Conservation (phyloP, 2,329 filamentous ascomycete genomes). For the Catunica adiposa region DNA sequence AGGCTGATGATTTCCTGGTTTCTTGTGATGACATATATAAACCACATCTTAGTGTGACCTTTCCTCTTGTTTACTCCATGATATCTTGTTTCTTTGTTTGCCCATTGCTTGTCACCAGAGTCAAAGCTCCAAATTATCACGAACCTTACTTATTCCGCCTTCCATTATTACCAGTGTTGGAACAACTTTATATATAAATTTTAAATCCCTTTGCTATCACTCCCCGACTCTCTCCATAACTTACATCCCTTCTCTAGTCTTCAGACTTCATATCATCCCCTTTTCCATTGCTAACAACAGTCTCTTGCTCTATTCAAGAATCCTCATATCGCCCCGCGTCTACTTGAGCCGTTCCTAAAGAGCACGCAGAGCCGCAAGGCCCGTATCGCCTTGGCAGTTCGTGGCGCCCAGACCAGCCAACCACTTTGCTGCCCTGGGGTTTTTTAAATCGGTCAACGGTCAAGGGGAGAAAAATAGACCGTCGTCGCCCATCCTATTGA, state of each 20-base stretch:
- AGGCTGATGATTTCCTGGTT: too few relatives aligned
- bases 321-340: neutral
- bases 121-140: neutral
- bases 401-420: neutral
- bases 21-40: too few relatives aligned
- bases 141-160: neutral
- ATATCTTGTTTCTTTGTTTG: too few relatives aligned
- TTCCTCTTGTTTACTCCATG: too few relatives aligned
- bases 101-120: too few relatives aligned
- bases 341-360: neutral
- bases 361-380: neutral
- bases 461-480: too few relatives aligned
- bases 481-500: too few relatives aligned
- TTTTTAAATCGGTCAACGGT: too few relatives aligned
- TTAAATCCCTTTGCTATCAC: neutral
- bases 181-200: neutral
- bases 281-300: neutral
- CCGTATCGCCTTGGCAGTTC: neutral
- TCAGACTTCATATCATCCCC: neutral
- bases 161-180: too few relatives aligned
- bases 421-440: neutral
- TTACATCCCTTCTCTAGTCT: neutral
- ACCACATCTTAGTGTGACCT: too few relatives aligned
- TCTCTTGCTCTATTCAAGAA: neutral
- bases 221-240: neutral